Percentiles rank a stretch among this genome's conserved stretches.
phyloP scores from a whole-genome alignment of 2,329 filamentous ascomycete genomes.

The Penicillium sp. region DNA sequence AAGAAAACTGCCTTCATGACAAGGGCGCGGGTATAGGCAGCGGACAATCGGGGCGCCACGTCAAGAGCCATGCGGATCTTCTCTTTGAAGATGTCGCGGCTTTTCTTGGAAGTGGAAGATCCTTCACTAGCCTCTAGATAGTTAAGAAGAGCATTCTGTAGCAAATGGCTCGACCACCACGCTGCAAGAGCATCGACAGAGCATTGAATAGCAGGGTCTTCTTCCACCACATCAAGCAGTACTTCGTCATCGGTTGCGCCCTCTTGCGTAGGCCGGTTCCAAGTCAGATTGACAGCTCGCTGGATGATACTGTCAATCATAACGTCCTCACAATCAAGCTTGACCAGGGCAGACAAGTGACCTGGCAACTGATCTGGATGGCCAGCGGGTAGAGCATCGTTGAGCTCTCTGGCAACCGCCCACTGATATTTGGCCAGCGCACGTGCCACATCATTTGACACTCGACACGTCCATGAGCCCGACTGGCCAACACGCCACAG shows the following conservation, averaged over 20 bases:
- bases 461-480: conserved; percentile 57
- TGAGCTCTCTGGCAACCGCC: conserved; percentile 68
- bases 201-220: conserved; percentile 77
- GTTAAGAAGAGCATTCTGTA: conserved; percentile 63
- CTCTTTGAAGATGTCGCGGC: conserved; percentile 40
- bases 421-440: conserved; percentile 71
- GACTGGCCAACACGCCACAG: conserved; percentile 70
- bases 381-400: conserved; percentile 42
- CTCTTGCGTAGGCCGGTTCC: conserved; percentile 70
- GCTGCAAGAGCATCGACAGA: conserved; percentile 85
- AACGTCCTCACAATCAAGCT: conserved; percentile 75
- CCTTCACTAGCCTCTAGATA: conserved; percentile 54
- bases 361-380: conserved; percentile 64
- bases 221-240: conserved; percentile 75
- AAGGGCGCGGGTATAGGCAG: conserved; percentile 55
- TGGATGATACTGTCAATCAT: conserved; percentile 72
- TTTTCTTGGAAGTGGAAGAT: conserved; percentile 36
- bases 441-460: conserved; percentile 64
- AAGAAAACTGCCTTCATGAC: conserved; percentile 55
- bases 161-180: conserved; percentile 74
- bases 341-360: conserved; percentile 68
- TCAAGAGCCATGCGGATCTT: conserved; percentile 64
- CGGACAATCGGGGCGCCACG: conserved; percentile 71
- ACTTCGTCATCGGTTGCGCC: conserved; percentile 59
- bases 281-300: conserved; percentile 81